A percentile compares a stretch with the other conserved stretches of the same genome.
phyloP scores from a whole-genome alignment of 305 asterid genomes.

The Fraxinus paxiana region DNA sequence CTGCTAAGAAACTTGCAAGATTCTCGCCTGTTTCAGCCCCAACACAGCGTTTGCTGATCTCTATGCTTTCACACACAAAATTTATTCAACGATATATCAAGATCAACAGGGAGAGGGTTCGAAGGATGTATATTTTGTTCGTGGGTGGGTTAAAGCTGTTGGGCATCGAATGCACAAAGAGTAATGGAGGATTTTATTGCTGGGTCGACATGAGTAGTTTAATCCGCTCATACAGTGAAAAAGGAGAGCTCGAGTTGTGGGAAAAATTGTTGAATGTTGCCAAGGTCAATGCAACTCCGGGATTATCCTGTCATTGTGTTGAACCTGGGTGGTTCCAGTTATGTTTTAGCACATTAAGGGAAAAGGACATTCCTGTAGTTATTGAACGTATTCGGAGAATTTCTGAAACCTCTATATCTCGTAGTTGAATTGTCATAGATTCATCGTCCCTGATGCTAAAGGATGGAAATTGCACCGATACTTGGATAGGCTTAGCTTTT shows the following conservation, averaged over 20 bases:
- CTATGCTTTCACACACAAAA: slow-evolving; percentile 45
- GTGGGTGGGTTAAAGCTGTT: slow-evolving; percentile 38
- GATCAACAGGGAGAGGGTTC: slow-evolving; percentile 38
- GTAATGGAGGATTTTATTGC: slow-evolving; percentile 47
- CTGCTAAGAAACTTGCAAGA: slow-evolving; percentile 45
- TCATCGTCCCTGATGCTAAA: not conserved
- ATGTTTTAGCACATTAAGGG: slow-evolving; percentile 38
- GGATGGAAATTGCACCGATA: not conserved
- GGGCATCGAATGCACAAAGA: slow-evolving; percentile 41
- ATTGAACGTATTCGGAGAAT: slow-evolving; percentile 44
- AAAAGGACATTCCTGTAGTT: slow-evolving; percentile 39
- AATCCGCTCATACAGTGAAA: slow-evolving; percentile 46
- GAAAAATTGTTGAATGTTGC: slow-evolving; percentile 41
- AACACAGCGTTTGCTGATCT: slow-evolving; percentile 37
- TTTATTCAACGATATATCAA: slow-evolving; percentile 31
- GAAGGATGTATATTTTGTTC: slow-evolving; percentile 33
- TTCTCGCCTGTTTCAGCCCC: slow-evolving; percentile 52
- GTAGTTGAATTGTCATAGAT: slow-evolving; percentile 21
- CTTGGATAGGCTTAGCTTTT: not conserved
- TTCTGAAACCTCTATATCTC: slow-evolving; percentile 35
- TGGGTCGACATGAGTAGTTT: slow-evolving; percentile 62
- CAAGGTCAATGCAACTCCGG: slow-evolving; percentile 47
- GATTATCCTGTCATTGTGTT: slow-evolving; percentile 54
- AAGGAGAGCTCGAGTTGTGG: slow-evolving; percentile 60
- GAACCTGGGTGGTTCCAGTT: slow-evolving; percentile 61